phyloP scores from a whole-genome alignment of 306 rosid species.

The Prunus mume region DNA sequence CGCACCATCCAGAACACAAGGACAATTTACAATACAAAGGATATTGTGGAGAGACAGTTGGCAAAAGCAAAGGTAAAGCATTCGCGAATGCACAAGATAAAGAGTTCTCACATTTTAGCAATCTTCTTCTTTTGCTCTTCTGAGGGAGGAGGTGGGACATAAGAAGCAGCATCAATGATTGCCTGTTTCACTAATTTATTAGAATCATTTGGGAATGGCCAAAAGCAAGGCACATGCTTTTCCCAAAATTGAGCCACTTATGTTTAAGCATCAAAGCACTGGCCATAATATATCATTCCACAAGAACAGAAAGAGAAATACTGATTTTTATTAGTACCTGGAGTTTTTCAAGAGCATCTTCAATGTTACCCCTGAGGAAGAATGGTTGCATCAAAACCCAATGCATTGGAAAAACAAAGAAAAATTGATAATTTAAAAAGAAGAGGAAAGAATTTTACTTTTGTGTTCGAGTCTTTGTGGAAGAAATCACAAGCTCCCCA shows the following conservation, averaged over 20 bases:
- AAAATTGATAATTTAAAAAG: constrained; percentile 14
- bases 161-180: constrained; percentile 89
- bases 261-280: not conserved
- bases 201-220: not conserved
- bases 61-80: constrained; percentile 1
- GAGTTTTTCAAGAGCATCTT: constrained; percentile 62
- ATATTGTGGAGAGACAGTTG: not conserved
- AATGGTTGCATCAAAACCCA: constrained; percentile 22
- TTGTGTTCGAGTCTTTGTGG: constrained; percentile 90
- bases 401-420: constrained; percentile 19
- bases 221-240: not conserved
- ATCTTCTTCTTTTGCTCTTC: constrained; percentile 97
- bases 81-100: constrained; percentile 1
- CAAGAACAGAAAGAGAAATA: not conserved
- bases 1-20: constrained; percentile 4
- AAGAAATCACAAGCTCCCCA: constrained; percentile 94
- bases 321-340: constrained; percentile 37
- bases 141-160: constrained; percentile 98
- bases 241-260: not conserved
- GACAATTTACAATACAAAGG: constrained; percentile 11
- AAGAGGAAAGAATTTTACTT: constrained; percentile 53
- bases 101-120: constrained; percentile 66
- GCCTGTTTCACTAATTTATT: constrained; percentile 42
- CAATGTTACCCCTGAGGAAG: constrained; percentile 58
- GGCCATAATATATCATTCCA: not conserved